Conservation (phyloP, 1,139 yeast genomes). For the Pichia sp. region DNA sequence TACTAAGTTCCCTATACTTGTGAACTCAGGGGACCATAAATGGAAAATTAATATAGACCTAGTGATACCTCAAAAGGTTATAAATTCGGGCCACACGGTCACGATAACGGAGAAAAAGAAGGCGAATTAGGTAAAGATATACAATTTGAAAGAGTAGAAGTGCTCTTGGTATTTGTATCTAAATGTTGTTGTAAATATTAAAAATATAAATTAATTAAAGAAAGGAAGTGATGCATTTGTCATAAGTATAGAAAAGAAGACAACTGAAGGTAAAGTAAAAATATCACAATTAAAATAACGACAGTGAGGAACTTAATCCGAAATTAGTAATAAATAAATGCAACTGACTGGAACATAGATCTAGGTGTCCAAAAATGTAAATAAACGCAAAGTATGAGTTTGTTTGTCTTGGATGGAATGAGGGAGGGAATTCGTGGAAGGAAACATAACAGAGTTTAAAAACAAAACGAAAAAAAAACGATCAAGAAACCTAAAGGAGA, state of each 20-base stretch:
- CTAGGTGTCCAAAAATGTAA: neutral
- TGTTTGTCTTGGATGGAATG: neutral
- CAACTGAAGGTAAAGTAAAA: neutral
- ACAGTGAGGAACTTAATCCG: neutral
- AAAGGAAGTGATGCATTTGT: neutral
- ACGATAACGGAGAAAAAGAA: neutral
- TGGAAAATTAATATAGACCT: constrained; percentile 5
- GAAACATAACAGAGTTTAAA: neutral
- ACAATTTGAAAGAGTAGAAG: neutral
- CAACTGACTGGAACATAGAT: neutral
- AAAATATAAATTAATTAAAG: neutral
- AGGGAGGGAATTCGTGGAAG: neutral
- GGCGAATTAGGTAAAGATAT: neutral
- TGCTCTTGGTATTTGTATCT: neutral
- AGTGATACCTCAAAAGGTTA: neutral
- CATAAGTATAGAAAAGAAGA: neutral
- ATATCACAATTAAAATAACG: neutral
- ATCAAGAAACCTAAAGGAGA: neutral
- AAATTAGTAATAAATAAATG: neutral
- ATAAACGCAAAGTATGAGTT: neutral
- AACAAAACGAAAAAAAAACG: neutral
- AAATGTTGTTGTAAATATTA: neutral
- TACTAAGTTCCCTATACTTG: neutral
- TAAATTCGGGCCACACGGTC: neutral
- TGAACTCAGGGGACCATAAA: neutral